Conservation (phyloP, 2,329 filamentous ascomycete genomes). For the Colletotrichum sp. region DNA sequence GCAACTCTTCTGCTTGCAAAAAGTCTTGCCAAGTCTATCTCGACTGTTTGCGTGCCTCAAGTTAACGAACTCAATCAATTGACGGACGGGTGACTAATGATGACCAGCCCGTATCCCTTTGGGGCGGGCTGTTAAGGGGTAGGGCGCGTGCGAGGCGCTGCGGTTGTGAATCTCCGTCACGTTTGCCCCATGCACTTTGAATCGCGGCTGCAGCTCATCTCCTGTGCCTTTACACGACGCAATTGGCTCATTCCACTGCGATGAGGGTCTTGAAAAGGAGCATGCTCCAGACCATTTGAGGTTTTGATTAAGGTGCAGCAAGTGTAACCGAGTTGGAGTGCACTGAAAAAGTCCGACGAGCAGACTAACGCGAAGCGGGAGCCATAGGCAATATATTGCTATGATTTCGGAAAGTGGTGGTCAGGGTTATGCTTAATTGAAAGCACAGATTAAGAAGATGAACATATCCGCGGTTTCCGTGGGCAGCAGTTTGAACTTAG, state of each 20-base stretch:
- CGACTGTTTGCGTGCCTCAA: background rate
- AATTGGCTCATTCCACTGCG: background rate
- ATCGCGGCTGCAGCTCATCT: background rate
- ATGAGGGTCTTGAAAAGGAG: background rate
- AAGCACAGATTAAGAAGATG: background rate
- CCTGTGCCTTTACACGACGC: background rate
- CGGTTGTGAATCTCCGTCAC: background rate
- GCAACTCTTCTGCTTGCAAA: background rate
- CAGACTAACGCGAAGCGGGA: background rate
- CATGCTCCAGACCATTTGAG: background rate
- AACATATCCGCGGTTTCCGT: background rate
- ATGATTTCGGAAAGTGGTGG: background rate
- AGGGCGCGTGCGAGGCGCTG: background rate
- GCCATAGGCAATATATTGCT: background rate
- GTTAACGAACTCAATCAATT: background rate
- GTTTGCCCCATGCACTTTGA: background rate
- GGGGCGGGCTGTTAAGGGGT: background rate
- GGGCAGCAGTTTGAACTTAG: background rate
- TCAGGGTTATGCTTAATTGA: constrained; percentile 4
- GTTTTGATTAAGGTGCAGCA: background rate
- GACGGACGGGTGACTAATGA: background rate
- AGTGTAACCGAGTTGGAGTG: background rate
- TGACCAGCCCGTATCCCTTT: background rate
- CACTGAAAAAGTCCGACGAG: background rate
- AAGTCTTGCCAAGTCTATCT: background rate